Evolutionary conservation across 2,329 filamentous ascomycete genomes (phyloP).

Genomic region (Colletotrichum higginsianum): DNA sequence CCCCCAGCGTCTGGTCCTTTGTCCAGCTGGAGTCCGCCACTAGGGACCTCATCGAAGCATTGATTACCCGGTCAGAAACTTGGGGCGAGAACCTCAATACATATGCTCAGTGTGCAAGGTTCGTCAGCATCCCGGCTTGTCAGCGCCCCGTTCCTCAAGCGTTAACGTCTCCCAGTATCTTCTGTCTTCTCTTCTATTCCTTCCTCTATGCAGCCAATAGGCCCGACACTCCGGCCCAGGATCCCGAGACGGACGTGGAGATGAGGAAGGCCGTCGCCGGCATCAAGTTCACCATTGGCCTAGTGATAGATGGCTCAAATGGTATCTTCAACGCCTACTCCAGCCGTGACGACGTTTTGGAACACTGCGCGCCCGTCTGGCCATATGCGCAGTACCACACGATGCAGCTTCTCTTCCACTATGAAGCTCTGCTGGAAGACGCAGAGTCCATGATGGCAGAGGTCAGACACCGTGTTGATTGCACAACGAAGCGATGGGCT

Average conservation of each 20-base stretch:
- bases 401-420: conserved; percentile 52
- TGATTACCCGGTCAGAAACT: conserved; percentile 51
- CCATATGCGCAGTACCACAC: conserved; percentile 54
- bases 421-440: conserved; percentile 52
- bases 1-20: conserved; percentile 48
- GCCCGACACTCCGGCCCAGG: conserved; percentile 41
- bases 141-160: not conserved
- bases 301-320: conserved; percentile 54
- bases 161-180: conserved; percentile 45
- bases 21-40: conserved; percentile 52
- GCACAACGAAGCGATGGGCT: conserved; percentile 53
- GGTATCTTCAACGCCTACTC: conserved; percentile 53
- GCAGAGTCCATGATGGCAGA: conserved; percentile 52
- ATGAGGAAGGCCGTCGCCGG: conserved; percentile 54
- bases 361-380: conserved; percentile 52
- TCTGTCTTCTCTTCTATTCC: conserved; percentile 53
- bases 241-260: conserved; percentile 47
- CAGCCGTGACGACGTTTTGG: conserved; percentile 50
- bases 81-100: conserved; percentile 55
- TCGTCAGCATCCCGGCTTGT: not conserved
- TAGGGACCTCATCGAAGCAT: conserved; percentile 51
- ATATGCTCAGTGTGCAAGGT: conserved; percentile 55
- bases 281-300: conserved; percentile 55
- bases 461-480: conserved; percentile 52
- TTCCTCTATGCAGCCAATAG: conserved; percentile 48